Evolutionary conservation across 345 rosid genomes (phyloP), one percentile per base, ranked within the genome.

Genomic region (Populus davidiana): DNA sequence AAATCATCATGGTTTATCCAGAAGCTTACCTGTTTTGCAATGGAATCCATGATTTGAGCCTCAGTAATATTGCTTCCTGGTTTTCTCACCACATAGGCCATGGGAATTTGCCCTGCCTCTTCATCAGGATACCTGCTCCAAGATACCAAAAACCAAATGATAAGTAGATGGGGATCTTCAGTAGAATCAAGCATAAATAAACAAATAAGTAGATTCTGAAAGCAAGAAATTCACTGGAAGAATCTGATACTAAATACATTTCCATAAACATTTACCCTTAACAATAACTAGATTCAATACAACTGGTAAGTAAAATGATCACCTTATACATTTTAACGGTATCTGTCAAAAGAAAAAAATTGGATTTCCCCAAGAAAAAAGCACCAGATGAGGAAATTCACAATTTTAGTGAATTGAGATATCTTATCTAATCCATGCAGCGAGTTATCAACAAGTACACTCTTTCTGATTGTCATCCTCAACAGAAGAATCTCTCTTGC

Each of bases 81-180:
- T 81, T 87, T 93, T 74, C 96, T 93, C 85, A 96, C 99, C 72
- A 96, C 85, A 81, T 80, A 93, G n/a, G 96, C 98, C 97, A 96
- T 96, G 29, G 99, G 99, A 73, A 96, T 91, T 85, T 96, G 85
- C 11, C 98, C 98, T 67, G 97, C 94, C 78, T 90, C 98, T 89
- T 91, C 96, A 78, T 96, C 99, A 17, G 99, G 97, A 61, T 89
- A 93, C 81, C 98, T 96, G 88, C 70, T 71, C 70, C 67, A 69
- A 69, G 49, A 77, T 10, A 35, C 50, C 20, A 65, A 43, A 23
- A 67, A 25, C 17, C n/a, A n/a, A 10, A 23, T 25, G 38, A 17
- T 38, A 8, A 59, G 31, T 21, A n/a, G 50, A 59, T 18, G 8
- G 1, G 21, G 27, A 41, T 43, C 20, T 72, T 33, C 67, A n/a